Evolutionary conservation across 352 stramenopile genomes (phyloP), one percentile per base, ranked within the genome.

Genomic region (Blastocystis hominis): DNA sequence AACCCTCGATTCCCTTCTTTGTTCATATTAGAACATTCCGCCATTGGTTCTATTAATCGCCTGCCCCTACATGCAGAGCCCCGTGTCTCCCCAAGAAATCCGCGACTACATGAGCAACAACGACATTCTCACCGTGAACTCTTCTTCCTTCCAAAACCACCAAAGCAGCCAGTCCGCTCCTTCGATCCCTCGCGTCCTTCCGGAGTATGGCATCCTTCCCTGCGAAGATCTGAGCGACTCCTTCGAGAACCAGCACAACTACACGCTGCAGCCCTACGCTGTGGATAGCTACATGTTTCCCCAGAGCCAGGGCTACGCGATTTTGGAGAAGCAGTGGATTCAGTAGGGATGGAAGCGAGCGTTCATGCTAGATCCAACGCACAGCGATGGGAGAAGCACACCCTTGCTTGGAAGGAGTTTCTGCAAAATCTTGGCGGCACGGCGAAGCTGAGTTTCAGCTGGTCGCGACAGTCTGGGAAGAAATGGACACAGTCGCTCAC

Each of bases 261-360:
- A 72, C 63, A 72, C 63, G 7, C 17, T 17, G 64, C 64, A 54
- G 17, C 64, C 64, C 47, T 76, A 53, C 47, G 64, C 30, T 34
- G 64, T 76, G 4, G 64, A 76, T 34, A 20, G 36, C 2, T 76
- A 40, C 47, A 76, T 76, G 64, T 76, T 76, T 76, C 64, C 64
- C n/a, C 64, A 76, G 4, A 34, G 36, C 3, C 64, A 76, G 44
- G 64, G 64, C 20, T 76, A 76, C 47, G 64, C 64, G 36, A 76
- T 76, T 55, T 40, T 76, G n/a, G 64, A 76, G 64, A 17, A 50
- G 34, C 36, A 76, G 44, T 76, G 64, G 64, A 34, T 53, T 3
- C 7, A 46, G 64, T 76, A n/a, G 2, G 20, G 17, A 3, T 55
- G 13, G 15, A 34, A 3, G 10, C 10, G 20, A 4, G 15, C 24